Evolutionary conservation across 768 basidiomycete species (phyloP).

Genomic region (Dioszegia aurantiaca): DNA sequence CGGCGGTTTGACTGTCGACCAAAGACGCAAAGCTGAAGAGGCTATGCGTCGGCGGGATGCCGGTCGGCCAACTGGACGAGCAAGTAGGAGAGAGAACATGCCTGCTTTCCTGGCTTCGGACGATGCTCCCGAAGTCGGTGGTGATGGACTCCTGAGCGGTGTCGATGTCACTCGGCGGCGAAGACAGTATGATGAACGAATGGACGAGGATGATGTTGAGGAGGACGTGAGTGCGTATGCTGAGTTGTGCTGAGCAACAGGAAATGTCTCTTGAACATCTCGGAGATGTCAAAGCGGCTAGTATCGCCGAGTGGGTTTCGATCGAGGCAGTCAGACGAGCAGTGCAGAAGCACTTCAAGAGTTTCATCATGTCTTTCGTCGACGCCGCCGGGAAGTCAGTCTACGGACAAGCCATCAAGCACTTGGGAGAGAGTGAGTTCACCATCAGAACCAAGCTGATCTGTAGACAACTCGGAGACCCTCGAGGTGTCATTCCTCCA

Average conservation of each 20-base stretch:
- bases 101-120: constrained; percentile 85
- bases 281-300: constrained; percentile 95
- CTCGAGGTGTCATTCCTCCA: constrained; percentile 98
- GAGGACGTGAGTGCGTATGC: constrained; percentile 51
- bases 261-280: constrained; percentile 93
- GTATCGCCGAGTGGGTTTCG: constrained; percentile 96
- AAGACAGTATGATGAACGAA: constrained; percentile 88
- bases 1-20: constrained; percentile 44
- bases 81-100: constrained; percentile 72
- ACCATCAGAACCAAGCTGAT: not conserved
- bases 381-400: constrained; percentile 89
- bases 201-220: constrained; percentile 85
- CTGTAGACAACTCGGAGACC: constrained; percentile 87
- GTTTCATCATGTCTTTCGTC: constrained; percentile 92
- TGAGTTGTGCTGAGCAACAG: constrained; percentile 53
- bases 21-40: constrained; percentile 70
- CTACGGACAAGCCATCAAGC: constrained; percentile 88
- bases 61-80: constrained; percentile 68
- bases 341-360: constrained; percentile 86
- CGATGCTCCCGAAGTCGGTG: constrained; percentile 65
- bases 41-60: constrained; percentile 87
- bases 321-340: constrained; percentile 85
- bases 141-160: constrained; percentile 62
- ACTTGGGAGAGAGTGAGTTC: constrained; percentile 83
- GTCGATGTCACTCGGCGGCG: constrained; percentile 79